These are phyloP conservation scores for Pezicula carpinea DNA, from an alignment of 2,329 filamentous ascomycete genomes.

Conservation along the genomic window DNA sequence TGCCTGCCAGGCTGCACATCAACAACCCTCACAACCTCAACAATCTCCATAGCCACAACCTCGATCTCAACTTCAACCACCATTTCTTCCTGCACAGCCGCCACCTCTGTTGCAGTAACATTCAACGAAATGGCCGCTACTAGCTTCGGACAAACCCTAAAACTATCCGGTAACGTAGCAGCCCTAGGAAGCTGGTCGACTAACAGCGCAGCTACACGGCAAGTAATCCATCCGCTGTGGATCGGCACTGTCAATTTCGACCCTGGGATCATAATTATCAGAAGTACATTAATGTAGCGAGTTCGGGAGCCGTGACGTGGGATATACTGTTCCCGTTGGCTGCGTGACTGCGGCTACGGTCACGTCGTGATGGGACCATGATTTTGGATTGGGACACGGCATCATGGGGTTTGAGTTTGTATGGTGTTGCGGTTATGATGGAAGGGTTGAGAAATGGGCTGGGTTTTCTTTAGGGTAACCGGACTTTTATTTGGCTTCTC, in stretches of 20 bases:
- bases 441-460: no score
- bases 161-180: slow-evolving; percentile 54
- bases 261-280: slow-evolving; percentile 57
- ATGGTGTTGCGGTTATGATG: no score
- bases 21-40: slow-evolving; percentile 6
- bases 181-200: slow-evolving; percentile 61
- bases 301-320: slow-evolving; percentile 54
- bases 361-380: slow-evolving; percentile 3
- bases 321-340: slow-evolving; percentile 37
- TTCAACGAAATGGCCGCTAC: slow-evolving; percentile 59
- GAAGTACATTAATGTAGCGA: slow-evolving; percentile 61
- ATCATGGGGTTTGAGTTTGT: no score
- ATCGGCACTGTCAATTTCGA: slow-evolving; percentile 47
- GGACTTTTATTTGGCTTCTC: no score
- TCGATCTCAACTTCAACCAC: slow-evolving; percentile 19
- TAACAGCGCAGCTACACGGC: slow-evolving; percentile 51
- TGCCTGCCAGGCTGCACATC: neutral
- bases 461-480: no score
- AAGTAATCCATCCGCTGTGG: slow-evolving; percentile 61
- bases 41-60: neutral
- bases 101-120: slow-evolving; percentile 51
- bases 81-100: slow-evolving; percentile 35
- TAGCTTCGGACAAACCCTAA: slow-evolving; percentile 57
- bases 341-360: slow-evolving; percentile 21
- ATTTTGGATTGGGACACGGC: no score